Evolutionary conservation across 345 rosid species (phyloP).

Genomic region (Salix viminalis): DNA sequence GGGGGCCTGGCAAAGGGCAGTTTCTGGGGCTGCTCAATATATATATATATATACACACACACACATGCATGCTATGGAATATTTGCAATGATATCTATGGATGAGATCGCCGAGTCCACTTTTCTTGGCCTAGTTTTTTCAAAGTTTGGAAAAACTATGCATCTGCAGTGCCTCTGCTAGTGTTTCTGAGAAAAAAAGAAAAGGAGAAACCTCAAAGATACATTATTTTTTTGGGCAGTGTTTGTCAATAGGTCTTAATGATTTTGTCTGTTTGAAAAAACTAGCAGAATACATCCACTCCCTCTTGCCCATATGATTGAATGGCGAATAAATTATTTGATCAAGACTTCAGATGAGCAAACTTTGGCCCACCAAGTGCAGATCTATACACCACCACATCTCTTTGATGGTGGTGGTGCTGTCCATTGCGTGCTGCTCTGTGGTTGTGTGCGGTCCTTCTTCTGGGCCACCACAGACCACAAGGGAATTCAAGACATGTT

Average conservation of each 20-base stretch:
- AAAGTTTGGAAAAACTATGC: too few species aligned
- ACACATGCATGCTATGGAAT: background rate
- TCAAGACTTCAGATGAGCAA: background rate
- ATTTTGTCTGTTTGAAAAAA: background rate
- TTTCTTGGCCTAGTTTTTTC: background rate
- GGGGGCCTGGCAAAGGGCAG: background rate
- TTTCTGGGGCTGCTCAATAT: background rate
- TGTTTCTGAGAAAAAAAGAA: background rate
- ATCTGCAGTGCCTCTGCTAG: too few species aligned
- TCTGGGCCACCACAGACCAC: background rate
- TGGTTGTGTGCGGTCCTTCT: background rate
- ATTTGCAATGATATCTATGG: background rate
- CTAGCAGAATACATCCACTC: background rate
- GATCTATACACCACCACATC: background rate
- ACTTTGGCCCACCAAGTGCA: slow-evolving; percentile 8
- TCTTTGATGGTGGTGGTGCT: background rate
- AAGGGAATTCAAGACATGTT: background rate
- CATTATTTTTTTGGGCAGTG: background rate
- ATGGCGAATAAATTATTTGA: background rate
- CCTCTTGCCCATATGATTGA: background rate
- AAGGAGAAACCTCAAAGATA: background rate
- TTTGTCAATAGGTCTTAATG: background rate
- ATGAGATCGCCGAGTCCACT: background rate
- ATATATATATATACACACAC: too few species aligned
- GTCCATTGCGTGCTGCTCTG: background rate